Evolutionary conservation across 352 stramenopile genomes (phyloP), one percentile per base, ranked within the genome.

Genomic region (Pythium angustatum): DNA sequence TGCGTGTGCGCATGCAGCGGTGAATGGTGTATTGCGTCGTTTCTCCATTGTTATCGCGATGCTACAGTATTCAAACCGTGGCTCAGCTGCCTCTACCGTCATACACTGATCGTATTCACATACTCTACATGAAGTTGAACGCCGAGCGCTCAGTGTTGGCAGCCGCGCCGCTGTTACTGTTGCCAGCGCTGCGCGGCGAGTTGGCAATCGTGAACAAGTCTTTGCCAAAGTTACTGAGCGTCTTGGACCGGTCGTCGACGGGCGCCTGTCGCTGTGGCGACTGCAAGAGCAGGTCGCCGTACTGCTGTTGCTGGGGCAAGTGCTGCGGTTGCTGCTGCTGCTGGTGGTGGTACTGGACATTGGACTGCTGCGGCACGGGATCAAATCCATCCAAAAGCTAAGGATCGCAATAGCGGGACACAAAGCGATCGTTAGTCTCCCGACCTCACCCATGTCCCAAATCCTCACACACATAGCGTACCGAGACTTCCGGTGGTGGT

Each of bases 51-150:
- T n/a, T n/a, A n/a, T n/a, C n/a, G n/a, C n/a, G n/a, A n/a, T n/a
- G n/a, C n/a, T n/a, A n/a, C n/a, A 2, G 40, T 47, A 45, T 45
- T 24, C 14, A 26, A 14, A n/a, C n/a, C n/a, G n/a, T n/a, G n/a
- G n/a, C n/a, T n/a, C n/a, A n/a, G n/a, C n/a, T 19, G 19, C 26
- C n/a, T 40, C 28, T 28, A 43, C 45, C 24, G 24, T 53, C 27
- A 27, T 53, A 26, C 36, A 30, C 34, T 56, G 19, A 49, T 21
- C 27, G 48, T 41, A 40, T n/a, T 38, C 10, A 17, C 12, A 40
- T 47, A 62, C 68, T 89, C 73, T 94, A 94, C 87, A 95, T 92
- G 72, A 95, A 95, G 69, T 83, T 88, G 66, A 95, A 95, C 52
- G 87, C 87, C 58, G 87, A 95, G 52, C 91, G 83, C 45, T 87